These are phyloP conservation scores for Aspergillus ellipticus DNA, from an alignment of 495 filamentous ascomycete species.

Conservation along the genomic window DNA sequence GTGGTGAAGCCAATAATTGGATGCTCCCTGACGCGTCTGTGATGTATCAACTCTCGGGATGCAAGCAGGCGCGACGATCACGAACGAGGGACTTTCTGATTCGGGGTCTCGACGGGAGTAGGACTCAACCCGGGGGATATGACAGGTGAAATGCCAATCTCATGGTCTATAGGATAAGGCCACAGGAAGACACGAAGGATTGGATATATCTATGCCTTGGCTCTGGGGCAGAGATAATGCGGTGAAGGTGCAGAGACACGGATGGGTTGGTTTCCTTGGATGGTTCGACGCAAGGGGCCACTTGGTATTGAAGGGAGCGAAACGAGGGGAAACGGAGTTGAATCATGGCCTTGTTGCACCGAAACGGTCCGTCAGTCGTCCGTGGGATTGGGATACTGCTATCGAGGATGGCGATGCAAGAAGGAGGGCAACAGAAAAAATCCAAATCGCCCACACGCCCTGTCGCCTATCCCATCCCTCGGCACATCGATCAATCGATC, in stretches of 20 bases:
- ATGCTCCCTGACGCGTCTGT: conserved; percentile 6
- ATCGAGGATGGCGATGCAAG: background rate
- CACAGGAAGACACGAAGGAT: background rate
- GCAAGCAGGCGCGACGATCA: background rate
- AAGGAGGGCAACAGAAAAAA: background rate
- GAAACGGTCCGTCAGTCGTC: background rate
- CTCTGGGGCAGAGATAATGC: background rate
- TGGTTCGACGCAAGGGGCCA: conserved; percentile 6
- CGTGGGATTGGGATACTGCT: background rate
- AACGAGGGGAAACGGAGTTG: conserved; percentile 13
- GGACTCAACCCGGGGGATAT: background rate
- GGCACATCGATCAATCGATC: background rate
- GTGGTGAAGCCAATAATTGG: conserved; percentile 11
- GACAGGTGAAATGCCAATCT: background rate
- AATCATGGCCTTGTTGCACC: background rate
- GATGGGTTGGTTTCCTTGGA: background rate
- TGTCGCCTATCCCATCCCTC: background rate
- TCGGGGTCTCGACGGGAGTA: background rate
- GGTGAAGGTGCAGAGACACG: background rate
- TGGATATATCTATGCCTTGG: background rate
- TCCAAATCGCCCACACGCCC: background rate
- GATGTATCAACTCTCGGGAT: conserved; percentile 4
- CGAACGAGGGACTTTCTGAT: background rate
- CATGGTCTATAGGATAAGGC: background rate
- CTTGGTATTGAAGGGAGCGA: conserved; percentile 10